Conservation (phyloP, 768 basidiomycete species). For the Tylopilus vinaceipallidus region DNA sequence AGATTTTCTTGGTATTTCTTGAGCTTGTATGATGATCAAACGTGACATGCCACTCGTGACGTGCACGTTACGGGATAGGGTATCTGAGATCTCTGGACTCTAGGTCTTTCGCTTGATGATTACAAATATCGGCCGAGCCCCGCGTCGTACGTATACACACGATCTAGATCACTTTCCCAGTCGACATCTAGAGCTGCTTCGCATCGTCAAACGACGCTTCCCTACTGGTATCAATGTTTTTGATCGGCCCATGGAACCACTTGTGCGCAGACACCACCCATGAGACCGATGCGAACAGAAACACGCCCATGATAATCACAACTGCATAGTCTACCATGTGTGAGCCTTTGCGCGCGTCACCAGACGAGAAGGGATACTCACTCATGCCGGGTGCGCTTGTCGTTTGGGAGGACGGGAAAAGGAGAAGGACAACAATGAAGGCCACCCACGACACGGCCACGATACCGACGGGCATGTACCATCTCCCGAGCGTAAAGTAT, state of each 20-base stretch:
- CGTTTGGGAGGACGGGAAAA: constrained; percentile 50
- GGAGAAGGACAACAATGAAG: constrained; percentile 57
- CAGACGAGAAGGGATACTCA: constrained; percentile 33
- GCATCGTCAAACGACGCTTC: constrained; percentile 4
- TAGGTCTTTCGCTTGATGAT: background rate
- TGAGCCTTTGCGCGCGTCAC: background rate
- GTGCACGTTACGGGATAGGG: background rate
- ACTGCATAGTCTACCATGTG: constrained; percentile 57
- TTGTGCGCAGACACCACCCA: constrained; percentile 67
- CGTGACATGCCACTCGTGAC: background rate
- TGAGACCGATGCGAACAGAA: constrained; percentile 59
- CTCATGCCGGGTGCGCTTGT: constrained; percentile 52
- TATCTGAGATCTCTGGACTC: background rate
- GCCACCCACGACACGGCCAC: constrained; percentile 65
- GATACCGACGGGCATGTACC: constrained; percentile 57
- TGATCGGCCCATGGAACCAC: constrained; percentile 70
- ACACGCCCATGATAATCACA: constrained; percentile 62
- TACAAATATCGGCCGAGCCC: background rate
- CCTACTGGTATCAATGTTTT: constrained; percentile 38
- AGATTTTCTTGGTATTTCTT: background rate
- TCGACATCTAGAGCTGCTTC: constrained; percentile 10
- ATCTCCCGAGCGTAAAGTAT: constrained; percentile 57
- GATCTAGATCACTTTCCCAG: background rate
- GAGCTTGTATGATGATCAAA: background rate
- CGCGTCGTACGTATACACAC: background rate